Percentiles rank a stretch among this genome's conserved stretches.
Evolutionary conservation across 495 filamentous ascomycete species (phyloP).

Genomic region (Rostrohypoxylon terebratum): DNA sequence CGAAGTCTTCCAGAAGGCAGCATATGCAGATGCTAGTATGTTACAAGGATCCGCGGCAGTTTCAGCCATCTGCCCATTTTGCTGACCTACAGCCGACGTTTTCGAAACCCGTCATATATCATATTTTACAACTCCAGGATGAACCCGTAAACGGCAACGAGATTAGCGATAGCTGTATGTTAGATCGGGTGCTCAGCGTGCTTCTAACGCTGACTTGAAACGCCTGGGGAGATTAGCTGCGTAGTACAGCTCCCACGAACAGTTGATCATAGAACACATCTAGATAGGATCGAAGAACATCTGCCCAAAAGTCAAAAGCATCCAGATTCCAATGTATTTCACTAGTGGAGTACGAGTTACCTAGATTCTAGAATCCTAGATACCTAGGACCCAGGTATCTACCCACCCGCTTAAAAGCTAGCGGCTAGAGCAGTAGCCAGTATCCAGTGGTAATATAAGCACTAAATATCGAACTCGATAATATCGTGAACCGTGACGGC

Average conservation of each 20-base stretch:
- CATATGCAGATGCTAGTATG: background rate
- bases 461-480: background rate
- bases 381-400: no score
- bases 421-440: no score
- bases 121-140: background rate
- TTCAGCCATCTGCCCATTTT: constrained; percentile 24
- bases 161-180: background rate
- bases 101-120: background rate
- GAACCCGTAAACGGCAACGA: background rate
- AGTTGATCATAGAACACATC: background rate
- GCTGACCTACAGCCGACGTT: constrained; percentile 3
- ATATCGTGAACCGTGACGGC: background rate
- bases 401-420: no score
- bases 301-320: background rate
- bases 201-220: background rate
- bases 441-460: background rate
- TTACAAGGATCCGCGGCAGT: constrained; percentile 29
- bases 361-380: no score
- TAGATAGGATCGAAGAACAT: background rate
- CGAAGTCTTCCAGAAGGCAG: constrained; percentile 43
- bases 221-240: background rate
- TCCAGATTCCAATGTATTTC: background rate
- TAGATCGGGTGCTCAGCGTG: background rate
- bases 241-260: background rate
- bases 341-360: no score